Percentiles rank a stretch among this genome's conserved stretches.
These are phyloP conservation scores for Helminthosporium solani DNA, from an alignment of 2,329 filamentous ascomycete species.

Conservation along the genomic window DNA sequence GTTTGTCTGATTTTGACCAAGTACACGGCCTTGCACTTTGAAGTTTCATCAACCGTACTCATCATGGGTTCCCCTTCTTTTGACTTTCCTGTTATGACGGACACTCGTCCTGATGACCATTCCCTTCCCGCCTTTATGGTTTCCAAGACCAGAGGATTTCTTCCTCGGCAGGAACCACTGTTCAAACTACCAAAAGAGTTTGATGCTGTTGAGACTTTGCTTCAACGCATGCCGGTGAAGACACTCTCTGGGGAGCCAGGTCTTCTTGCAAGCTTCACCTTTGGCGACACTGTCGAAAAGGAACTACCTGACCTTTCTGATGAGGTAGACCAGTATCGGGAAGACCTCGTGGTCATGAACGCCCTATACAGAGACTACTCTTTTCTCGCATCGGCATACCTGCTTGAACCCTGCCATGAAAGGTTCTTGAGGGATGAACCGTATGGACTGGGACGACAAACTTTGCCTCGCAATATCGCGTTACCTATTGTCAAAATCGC, in stretches of 20 bases:
- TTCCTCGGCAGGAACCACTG: slow-evolving; percentile 59
- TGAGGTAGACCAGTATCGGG: slow-evolving; percentile 67
- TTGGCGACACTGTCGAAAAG: slow-evolving; percentile 73
- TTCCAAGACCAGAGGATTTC: slow-evolving; percentile 71
- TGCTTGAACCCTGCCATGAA: slow-evolving; percentile 89
- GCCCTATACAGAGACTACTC: slow-evolving; percentile 90
- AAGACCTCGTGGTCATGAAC: slow-evolving; percentile 77
- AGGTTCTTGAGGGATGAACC: slow-evolving; percentile 65
- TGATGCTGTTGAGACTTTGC: slow-evolving; percentile 67
- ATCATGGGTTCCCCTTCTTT: slow-evolving; percentile 42
- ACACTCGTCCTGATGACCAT: slow-evolving; percentile 62
- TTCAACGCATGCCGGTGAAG: slow-evolving; percentile 76
- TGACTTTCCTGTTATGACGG: slow-evolving; percentile 62
- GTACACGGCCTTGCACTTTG: not conserved
- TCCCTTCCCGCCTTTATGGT: slow-evolving; percentile 76
- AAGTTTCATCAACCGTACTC: slow-evolving; percentile 24
- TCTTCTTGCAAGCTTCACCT: slow-evolving; percentile 69
- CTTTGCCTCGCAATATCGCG: slow-evolving; percentile 73
- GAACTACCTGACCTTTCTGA: slow-evolving; percentile 75
- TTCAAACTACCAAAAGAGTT: slow-evolving; percentile 70
- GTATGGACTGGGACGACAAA: slow-evolving; percentile 76
- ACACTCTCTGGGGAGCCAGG: slow-evolving; percentile 72
- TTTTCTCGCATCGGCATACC: slow-evolving; percentile 84
- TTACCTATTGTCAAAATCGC: slow-evolving; percentile 80
- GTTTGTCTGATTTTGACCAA: not conserved